phyloP scores from a whole-genome alignment of 495 filamentous ascomycete genomes.

The Stereocaulon alpinum region DNA sequence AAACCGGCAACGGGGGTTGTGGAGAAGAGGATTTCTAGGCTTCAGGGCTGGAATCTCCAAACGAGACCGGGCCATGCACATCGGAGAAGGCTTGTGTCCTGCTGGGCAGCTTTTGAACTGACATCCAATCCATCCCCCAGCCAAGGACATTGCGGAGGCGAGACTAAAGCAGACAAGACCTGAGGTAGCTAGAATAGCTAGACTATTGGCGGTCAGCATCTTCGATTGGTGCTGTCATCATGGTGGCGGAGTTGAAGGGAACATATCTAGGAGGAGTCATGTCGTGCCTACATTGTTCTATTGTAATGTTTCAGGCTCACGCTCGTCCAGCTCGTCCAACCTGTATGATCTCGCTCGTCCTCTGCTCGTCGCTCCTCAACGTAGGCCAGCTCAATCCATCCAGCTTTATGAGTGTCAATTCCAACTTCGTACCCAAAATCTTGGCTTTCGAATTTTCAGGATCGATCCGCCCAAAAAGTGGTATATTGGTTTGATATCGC shows the following conservation, averaged over 20 bases:
- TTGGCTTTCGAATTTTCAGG: slow-evolving; percentile 63
- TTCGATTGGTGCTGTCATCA: not conserved
- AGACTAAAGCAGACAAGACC: not conserved
- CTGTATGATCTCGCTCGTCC: slow-evolving; percentile 72
- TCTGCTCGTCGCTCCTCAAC: slow-evolving; percentile 71
- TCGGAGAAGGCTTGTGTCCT: too few relatives aligned
- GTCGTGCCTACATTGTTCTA: not conserved
- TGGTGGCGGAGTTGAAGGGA: not conserved
- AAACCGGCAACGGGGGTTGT: not conserved
- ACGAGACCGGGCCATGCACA: too few relatives aligned
- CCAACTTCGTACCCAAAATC: slow-evolving; percentile 91
- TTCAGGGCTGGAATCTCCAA: too few relatives aligned
- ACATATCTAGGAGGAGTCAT: not conserved
- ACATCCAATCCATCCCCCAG: not conserved
- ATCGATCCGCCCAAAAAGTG: slow-evolving; percentile 68
- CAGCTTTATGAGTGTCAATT: slow-evolving; percentile 72
- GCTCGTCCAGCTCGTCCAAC: slow-evolving; percentile 65
- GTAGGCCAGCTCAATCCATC: slow-evolving; percentile 82
- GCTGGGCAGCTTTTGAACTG: not conserved
- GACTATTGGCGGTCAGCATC: not conserved
- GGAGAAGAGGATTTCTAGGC: too few relatives aligned
- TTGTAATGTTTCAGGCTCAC: slow-evolving; percentile 24
- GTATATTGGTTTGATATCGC: slow-evolving; percentile 63
- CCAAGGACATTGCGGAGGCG: not conserved
- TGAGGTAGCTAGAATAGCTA: not conserved